Evolutionary conservation across 2,329 filamentous ascomycete species (phyloP), one percentile per base, ranked within the genome.

Genomic region (Zymoseptoria ardabiliae): DNA sequence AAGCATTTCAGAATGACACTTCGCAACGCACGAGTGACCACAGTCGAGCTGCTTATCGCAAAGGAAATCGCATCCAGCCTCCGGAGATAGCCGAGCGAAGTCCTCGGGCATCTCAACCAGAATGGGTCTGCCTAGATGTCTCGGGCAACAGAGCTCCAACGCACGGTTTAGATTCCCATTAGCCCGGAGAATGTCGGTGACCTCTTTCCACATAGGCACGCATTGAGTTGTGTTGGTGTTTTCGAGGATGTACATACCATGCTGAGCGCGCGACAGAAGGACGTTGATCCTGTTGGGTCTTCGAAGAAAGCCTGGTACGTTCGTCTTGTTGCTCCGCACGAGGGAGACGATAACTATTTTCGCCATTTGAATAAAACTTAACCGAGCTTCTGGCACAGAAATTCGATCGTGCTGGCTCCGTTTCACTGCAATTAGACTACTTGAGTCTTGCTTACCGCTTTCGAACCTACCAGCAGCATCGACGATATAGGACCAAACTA

Each of bases 181-280:
- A 0, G 65, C 64, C 8, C 72, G 60, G 0, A 91, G 72, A 21
- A 86, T 81, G 0, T 72, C 60, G 8, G 86, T 70, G 0, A 90
- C 83, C 0, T 82, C 65, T 0, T 71, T 66, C 88, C 87, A 91
- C 85, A 90, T 90, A 0, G 72, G 68, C 0, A 89, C 77, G 21
- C 50, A 22, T 13, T 52, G 5, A 6, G 21, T 52, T 5, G 50
- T 52, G 50, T 52, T 23, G 50, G 50, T 23, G 66, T 61, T 64
- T n/a, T 59, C 86, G 25, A 91, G 84, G 23, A 91, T 76, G 66
- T 86, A 89, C 81, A 91, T 85, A 0, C 88, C 87, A 65, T 91
- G 83, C 65, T 85, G 75, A 0, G 87, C 87, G 2, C 88, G 82
- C 50, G 81, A 85, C 0, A 90, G 75, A 0, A 89, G 75, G 0